Evolutionary conservation across 768 basidiomycete genomes (phyloP).

Genomic region (Amanita thiersii): DNA sequence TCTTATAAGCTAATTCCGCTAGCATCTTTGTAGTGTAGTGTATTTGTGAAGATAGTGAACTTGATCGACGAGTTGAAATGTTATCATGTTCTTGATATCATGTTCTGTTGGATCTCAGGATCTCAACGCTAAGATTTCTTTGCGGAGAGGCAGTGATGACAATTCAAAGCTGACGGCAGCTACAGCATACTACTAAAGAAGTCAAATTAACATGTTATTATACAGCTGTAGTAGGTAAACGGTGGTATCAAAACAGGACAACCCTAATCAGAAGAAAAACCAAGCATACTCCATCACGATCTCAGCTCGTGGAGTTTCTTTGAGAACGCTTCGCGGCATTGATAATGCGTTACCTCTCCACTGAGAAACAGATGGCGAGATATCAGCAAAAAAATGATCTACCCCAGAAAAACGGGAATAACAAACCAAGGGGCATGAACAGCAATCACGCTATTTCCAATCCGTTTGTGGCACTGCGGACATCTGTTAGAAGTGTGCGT

Average conservation of each 20-base stretch:
- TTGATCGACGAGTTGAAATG: too few species aligned
- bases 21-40: too few species aligned
- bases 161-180: too few species aligned
- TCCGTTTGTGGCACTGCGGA: conserved; percentile 90
- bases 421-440: conserved; percentile 82
- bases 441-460: conserved; percentile 90
- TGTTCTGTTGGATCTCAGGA: too few species aligned
- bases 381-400: background rate
- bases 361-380: conserved; percentile 28
- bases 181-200: too few species aligned
- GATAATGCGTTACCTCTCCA: conserved; percentile 95
- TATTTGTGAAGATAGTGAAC: too few species aligned
- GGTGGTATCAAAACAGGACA: conserved; percentile 4
- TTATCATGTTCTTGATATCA: too few species aligned
- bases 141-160: too few species aligned
- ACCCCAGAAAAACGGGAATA: background rate
- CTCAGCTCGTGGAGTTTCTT: conserved; percentile 25
- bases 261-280: conserved; percentile 4
- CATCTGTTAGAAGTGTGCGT: conserved; percentile 45
- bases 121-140: too few species aligned
- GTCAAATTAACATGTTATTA: too few species aligned
- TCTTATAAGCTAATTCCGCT: too few species aligned
- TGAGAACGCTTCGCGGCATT: conserved; percentile 86
- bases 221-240: background rate
- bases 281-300: background rate